Conservation (phyloP, 2,329 filamentous ascomycete species). For the Drechslerella coelobrocha region DNA sequence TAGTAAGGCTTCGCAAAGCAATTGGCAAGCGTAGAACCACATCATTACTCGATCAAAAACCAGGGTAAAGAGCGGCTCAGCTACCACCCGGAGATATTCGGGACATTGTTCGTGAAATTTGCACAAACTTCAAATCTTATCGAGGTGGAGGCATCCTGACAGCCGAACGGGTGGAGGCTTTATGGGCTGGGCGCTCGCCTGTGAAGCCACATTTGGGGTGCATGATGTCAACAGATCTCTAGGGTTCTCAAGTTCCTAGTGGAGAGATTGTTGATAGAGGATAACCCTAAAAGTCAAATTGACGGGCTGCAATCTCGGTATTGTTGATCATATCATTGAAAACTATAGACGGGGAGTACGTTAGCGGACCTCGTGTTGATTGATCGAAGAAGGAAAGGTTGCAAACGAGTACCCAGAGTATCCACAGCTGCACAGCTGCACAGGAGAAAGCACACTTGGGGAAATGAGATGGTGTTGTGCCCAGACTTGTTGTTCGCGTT, state of each 20-base stretch:
- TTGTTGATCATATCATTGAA: conserved; percentile 37
- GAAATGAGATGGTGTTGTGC: neutral
- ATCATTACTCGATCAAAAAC: conserved; percentile 8
- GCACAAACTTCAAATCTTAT: conserved; percentile 33
- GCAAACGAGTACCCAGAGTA: conserved; percentile 20
- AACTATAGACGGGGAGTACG: conserved; percentile 29
- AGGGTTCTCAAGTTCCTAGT: conserved; percentile 3
- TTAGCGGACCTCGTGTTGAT: conserved; percentile 39
- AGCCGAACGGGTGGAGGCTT: conserved; percentile 31
- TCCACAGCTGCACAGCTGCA: neutral
- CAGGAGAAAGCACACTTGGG: neutral
- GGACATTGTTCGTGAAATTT: conserved; percentile 40
- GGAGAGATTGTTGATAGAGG: conserved; percentile 6
- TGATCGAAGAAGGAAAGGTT: conserved; percentile 43
- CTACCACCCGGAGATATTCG: conserved; percentile 32
- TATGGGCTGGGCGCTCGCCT: conserved; percentile 33
- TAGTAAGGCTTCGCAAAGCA: conserved; percentile 24
- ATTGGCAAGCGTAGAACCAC: conserved; percentile 13
- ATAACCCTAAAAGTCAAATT: conserved; percentile 12
- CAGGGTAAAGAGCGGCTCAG: conserved; percentile 9
- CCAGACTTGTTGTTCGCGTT: conserved; percentile 24
- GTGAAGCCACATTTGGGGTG: conserved; percentile 27
- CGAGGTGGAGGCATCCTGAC: conserved; percentile 25
- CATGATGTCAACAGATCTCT: conserved; percentile 21
- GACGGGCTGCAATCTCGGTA: conserved; percentile 29